A percentile compares a stretch with the other conserved stretches of the same genome.
phyloP scores from a whole-genome alignment of 768 basidiomycete species.

The Pluteus cervinus region DNA sequence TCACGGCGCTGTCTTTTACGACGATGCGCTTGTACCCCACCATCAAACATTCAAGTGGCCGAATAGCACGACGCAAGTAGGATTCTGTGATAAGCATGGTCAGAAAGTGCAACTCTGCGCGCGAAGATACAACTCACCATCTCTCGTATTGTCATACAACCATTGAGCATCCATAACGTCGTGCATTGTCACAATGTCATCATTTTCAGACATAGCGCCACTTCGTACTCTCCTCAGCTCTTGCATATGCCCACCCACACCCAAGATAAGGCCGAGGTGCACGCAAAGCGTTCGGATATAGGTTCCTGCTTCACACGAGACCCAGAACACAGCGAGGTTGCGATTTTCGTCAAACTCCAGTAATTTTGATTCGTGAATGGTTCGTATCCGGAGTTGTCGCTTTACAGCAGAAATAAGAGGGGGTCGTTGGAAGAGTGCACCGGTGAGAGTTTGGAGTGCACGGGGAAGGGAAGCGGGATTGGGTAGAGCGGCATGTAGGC shows the following conservation, averaged over 20 bases:
- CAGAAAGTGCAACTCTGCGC: not conserved
- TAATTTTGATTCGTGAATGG: slow-evolving; percentile 93
- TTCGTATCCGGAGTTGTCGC: slow-evolving; percentile 93
- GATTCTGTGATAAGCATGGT: slow-evolving; percentile 55
- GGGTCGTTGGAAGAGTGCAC: slow-evolving; percentile 97
- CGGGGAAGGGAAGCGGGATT: slow-evolving; percentile 85
- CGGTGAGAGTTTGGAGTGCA: slow-evolving; percentile 93
- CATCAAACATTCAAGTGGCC: slow-evolving; percentile 89
- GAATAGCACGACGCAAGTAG: slow-evolving; percentile 91
- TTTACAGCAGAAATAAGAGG: slow-evolving; percentile 99
- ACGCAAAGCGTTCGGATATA: slow-evolving; percentile 96
- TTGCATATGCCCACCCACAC: slow-evolving; percentile 99
- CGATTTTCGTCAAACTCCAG: slow-evolving; percentile 97
- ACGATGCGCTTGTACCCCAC: slow-evolving; percentile 98
- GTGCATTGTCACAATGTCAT: slow-evolving; percentile 99
- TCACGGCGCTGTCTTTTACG: slow-evolving; percentile 98
- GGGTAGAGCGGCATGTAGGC: slow-evolving; percentile 79
- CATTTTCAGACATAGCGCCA: slow-evolving; percentile 96
- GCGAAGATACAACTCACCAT: slow-evolving; percentile 51
- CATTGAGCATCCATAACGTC: slow-evolving; percentile 99
- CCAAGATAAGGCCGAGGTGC: slow-evolving; percentile 88
- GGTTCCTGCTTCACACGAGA: slow-evolving; percentile 97
- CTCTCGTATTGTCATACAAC: slow-evolving; percentile 95
- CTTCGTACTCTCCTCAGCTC: slow-evolving; percentile 91
- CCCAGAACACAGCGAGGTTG: slow-evolving; percentile 97